Base-by-base conservation (phyloP, 2,329 filamentous ascomycete genomes). In the Mollisiaceae sp. region DNA sequence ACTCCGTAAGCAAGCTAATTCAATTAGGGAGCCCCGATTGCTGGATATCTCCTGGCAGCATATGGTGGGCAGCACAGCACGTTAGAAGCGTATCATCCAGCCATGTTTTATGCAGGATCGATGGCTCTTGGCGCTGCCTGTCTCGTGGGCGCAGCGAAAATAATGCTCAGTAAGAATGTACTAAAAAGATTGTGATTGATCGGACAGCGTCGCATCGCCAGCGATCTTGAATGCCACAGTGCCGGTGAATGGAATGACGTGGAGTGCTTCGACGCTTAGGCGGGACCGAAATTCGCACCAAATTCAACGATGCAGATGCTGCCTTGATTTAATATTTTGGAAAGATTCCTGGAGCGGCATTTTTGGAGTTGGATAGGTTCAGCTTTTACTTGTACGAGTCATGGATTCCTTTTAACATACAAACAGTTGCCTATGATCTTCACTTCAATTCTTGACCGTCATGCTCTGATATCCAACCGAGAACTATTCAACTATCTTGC, bases 101-200 rank as follows among this genome's bases (percentile, higher is more conserved):
- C 86, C 1, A 89, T 89, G 75, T 87, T 85, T 73, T 88, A 87
- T 70, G 85, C 86, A 4, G 86, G 86, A 0, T 82, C 80, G 0
- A 77, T 86, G 73, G 81, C 83, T 0, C 71, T 84, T 20, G 79
- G 73, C 1, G 80, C 83, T 1, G 79, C 82, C 8, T 70, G 75
- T 2, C 74, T 84, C 39, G 78, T 84, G 18, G 74, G 74, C 36
- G 64, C 77, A 41, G 79, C 82, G 56, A 78, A 83, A 11, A 70
- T 85, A 55, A 80, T 78, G 63, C 77, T 81, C 47, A 80, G 78
- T 66, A 75, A 70, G 56, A 77, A 72, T 22, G 65, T 77, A 14
- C 70, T 79, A 20, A 78, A 77, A 36, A 80, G 75, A 69, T 67
- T 81, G 35, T 62, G 38, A 62, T 35, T 62, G 38, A 62, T 35